These are phyloP conservation scores for Ophiostoma perfectum DNA, from an alignment of 2,329 filamentous ascomycete genomes.

Conservation along the genomic window DNA sequence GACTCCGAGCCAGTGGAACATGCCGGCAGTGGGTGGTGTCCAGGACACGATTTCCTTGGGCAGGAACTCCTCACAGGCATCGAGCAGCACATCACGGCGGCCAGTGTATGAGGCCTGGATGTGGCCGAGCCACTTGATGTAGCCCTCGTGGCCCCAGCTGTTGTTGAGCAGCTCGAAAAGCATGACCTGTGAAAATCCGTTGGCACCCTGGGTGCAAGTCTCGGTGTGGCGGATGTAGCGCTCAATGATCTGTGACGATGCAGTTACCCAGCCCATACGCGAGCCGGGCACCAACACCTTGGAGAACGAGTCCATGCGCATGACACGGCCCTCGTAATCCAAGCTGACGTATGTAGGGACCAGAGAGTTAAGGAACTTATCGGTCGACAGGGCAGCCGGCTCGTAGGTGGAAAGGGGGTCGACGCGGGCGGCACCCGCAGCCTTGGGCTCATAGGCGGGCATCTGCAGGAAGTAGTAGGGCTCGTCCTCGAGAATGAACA, in stretches of 20 bases:
- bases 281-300: slow-evolving; percentile 83
- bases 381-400: slow-evolving; percentile 28
- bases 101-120: slow-evolving; percentile 75
- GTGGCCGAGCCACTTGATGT: slow-evolving; percentile 81
- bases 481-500: slow-evolving; percentile 87
- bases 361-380: slow-evolving; percentile 67
- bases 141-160: slow-evolving; percentile 87
- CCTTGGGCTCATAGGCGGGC: slow-evolving; percentile 59
- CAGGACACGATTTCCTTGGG: slow-evolving; percentile 71
- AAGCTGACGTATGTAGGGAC: slow-evolving; percentile 73
- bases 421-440: not conserved
- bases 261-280: slow-evolving; percentile 83
- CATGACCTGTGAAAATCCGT: slow-evolving; percentile 75
- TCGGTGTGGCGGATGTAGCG: slow-evolving; percentile 78
- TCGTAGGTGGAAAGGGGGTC: slow-evolving; percentile 13
- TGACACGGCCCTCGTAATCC: slow-evolving; percentile 79
- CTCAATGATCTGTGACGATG: slow-evolving; percentile 76
- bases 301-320: slow-evolving; percentile 89
- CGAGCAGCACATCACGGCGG: slow-evolving; percentile 69
- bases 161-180: slow-evolving; percentile 80
- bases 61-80: slow-evolving; percentile 72
- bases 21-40: slow-evolving; percentile 76
- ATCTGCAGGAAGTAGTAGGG: slow-evolving; percentile 93
- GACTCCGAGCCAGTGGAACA: slow-evolving; percentile 76
- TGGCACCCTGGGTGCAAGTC: slow-evolving; percentile 76